A percentile compares a stretch with the other conserved stretches of the same genome.
Conservation (phyloP, 441 rosid species). For the Populus trichocarpa region DNA sequence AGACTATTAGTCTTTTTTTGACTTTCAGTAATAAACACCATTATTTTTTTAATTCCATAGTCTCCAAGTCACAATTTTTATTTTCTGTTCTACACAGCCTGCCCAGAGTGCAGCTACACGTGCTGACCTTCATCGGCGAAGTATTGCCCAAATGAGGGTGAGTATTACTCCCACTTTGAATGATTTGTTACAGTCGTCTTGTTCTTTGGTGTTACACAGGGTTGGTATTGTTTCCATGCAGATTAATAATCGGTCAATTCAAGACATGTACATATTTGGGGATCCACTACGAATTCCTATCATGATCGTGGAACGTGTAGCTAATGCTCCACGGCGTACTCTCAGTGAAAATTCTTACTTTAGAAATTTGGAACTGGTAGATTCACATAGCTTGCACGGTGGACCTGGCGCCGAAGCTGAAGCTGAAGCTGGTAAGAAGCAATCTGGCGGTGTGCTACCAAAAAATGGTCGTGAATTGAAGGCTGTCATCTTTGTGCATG, state of each 20-base stretch:
- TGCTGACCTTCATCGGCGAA: constrained; percentile 92
- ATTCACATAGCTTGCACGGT: constrained; percentile 26
- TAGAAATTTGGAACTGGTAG: constrained; percentile 52
- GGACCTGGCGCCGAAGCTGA: constrained; percentile 33
- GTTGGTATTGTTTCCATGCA: constrained; percentile 36
- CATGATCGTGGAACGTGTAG: constrained; percentile 72
- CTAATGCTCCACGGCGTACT: constrained; percentile 71
- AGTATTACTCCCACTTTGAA: constrained; percentile 15
- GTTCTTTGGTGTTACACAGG: constrained; percentile 4
- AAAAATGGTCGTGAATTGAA: constrained; percentile 53
- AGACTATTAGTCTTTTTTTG: constrained; percentile 4
- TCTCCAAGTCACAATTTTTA: constrained; percentile 18
- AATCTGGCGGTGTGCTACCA: constrained; percentile 19
- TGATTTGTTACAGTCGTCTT: constrained; percentile 4
- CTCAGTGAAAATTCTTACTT: constrained; percentile 70
- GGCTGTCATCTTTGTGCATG: constrained; percentile 90
- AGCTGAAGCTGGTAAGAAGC: constrained; percentile 28
- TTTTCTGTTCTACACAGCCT: constrained; percentile 49
- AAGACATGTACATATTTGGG: constrained; percentile 84
- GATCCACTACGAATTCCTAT: constrained; percentile 82
- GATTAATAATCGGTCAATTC: constrained; percentile 83
- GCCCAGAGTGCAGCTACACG: constrained; percentile 70
- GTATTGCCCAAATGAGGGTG: constrained; percentile 94
- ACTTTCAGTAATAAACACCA: not conserved
- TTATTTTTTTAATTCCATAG: constrained; percentile 8